A percentile compares a stretch with the other conserved stretches of the same genome.
phyloP scores from a whole-genome alignment of 345 rosid species.

The Lumnitzera racemosa region DNA sequence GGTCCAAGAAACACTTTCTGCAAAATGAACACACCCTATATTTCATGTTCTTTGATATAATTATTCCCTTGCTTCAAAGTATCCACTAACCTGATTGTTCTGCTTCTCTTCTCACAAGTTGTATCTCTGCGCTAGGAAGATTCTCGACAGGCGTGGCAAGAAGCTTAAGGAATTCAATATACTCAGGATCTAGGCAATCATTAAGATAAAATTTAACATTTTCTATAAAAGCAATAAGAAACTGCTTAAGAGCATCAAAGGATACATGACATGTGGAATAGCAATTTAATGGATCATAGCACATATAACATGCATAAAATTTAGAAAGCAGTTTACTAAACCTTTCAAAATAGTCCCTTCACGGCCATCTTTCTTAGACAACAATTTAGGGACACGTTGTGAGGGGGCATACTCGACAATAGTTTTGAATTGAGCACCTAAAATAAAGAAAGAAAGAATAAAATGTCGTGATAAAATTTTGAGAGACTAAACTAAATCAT shows the following conservation, averaged over 20 bases:
- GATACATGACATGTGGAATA: background rate
- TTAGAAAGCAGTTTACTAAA: slow-evolving; percentile 10
- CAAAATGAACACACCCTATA: background rate
- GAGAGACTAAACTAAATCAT: background rate
- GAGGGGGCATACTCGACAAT: slow-evolving; percentile 74
- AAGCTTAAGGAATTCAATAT: slow-evolving; percentile 65
- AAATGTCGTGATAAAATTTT: background rate
- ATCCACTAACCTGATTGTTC: slow-evolving; percentile 54
- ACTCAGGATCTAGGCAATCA: slow-evolving; percentile 57
- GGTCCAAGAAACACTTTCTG: background rate
- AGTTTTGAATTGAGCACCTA: slow-evolving; percentile 60
- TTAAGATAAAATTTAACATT: slow-evolving; percentile 9
- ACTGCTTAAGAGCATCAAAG: background rate
- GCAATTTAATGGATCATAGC: slow-evolving; percentile 10
- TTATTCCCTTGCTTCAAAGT: background rate
- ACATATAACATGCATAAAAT: background rate
- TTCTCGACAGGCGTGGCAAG: slow-evolving; percentile 64
- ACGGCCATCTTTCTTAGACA: slow-evolving; percentile 61
- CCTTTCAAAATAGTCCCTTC: slow-evolving; percentile 63
- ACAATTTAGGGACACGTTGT: slow-evolving; percentile 53
- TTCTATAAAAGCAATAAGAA: slow-evolving; percentile 14
- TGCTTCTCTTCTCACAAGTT: slow-evolving; percentile 61
- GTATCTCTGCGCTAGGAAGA: slow-evolving; percentile 78
- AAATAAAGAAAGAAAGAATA: slow-evolving; percentile 5
- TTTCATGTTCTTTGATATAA: background rate